Base-by-base conservation (phyloP, 805 yeast genomes). In the Monosporozyma aerobia region DNA sequence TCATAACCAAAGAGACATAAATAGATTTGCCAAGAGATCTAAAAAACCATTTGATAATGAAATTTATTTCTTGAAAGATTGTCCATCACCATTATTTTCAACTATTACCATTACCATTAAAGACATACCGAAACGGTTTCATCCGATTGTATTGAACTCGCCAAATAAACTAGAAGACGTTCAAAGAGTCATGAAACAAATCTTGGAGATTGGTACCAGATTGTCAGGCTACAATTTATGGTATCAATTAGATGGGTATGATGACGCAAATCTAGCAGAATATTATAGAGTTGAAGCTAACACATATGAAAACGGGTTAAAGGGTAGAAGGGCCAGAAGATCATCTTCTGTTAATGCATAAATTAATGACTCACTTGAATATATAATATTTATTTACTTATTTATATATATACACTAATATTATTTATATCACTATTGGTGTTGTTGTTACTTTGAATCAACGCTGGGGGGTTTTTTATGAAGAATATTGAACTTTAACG, bases 161-260 rank as follows among this genome's bases (percentile, higher is more conserved):
- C 83, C 87, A 43, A 72, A 77, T 39, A 77, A 81, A 2, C 60
- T 73, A 14, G 80, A 78, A 1, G 73, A 77, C 16, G 92, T 84
- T 0, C 78, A 76, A 48, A 67, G 69, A 16, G 69, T 75, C 19
- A 89, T 92, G 96, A 73, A 75, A 41, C 70, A 74, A 9, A 77
- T 83, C 3, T 65, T 89, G 52, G 71, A 73, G 14, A 71, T 68
- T 19, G 96, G 96, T 1, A 73, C 74, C 1, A 74, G 89, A 53
- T 69, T 81, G 3, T 71, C 83, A 5, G 79, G 79, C 35, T 80
- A 80, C 59, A 78, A 85, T 63, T 71, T 89, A 22, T 90, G 97
- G 96, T 87, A 84, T 61, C 88, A 86, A 59, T 74, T 92, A 10
- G 94, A 86, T 65, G 90, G 89, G 0, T 75, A 78, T 47, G 78